phyloP scores from a whole-genome alignment of 257 asterid species.

The Gentiana dahurica region DNA sequence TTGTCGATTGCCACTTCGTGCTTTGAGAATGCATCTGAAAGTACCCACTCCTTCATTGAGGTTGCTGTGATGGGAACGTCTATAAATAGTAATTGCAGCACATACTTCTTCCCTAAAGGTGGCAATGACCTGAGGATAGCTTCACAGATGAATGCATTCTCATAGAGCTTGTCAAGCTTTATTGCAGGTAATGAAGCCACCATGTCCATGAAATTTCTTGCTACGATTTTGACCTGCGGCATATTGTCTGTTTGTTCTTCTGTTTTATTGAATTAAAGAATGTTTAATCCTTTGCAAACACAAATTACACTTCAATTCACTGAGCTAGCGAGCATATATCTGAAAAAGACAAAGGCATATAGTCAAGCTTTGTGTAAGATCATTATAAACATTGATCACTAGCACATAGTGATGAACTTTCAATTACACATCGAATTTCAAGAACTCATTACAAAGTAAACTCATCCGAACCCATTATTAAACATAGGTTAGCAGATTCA shows the following conservation, averaged over 20 bases:
- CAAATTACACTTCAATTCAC: too few species aligned
- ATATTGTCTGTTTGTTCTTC: constrained; percentile 20
- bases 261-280: too few species aligned
- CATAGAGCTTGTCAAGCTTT: constrained; percentile 84
- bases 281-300: too few species aligned
- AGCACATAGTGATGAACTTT: too few species aligned
- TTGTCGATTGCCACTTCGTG: constrained; percentile 85
- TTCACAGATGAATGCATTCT: constrained; percentile 83
- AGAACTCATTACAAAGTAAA: too few species aligned
- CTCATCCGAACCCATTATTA: too few species aligned
- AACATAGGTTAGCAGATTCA: too few species aligned
- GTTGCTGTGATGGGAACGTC: constrained; percentile 62
- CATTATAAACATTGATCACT: too few species aligned
- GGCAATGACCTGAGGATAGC: constrained; percentile 98
- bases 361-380: too few species aligned
- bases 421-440: too few species aligned
- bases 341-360: too few species aligned
- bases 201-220: constrained; percentile 96
- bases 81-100: constrained; percentile 60
- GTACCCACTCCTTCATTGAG: constrained; percentile 88
- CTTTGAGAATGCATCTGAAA: constrained; percentile 68
- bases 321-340: too few species aligned
- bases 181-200: constrained; percentile 88
- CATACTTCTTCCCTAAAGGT: constrained; percentile 91
- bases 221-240: constrained; percentile 93